Evolutionary conservation across 2,329 filamentous ascomycete species (phyloP).

Genomic region (Penicillium expansum): DNA sequence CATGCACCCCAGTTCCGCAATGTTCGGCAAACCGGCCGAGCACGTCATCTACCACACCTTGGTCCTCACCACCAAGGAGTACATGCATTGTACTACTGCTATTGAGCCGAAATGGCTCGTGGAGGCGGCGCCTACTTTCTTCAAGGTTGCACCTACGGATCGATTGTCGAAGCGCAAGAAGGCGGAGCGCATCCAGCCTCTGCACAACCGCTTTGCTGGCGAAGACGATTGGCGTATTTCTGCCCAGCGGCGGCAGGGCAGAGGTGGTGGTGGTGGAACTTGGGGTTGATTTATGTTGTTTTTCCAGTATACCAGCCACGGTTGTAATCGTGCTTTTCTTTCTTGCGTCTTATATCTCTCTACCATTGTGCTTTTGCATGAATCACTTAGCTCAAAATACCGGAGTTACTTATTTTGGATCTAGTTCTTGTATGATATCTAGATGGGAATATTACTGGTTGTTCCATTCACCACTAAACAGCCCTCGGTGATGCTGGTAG

Average conservation of each 20-base stretch:
- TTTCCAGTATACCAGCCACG: conserved; percentile 4
- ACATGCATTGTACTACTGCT: conserved; percentile 90
- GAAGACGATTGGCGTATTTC: conserved; percentile 95
- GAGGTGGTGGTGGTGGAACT: conserved; percentile 85
- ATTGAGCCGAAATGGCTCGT: conserved; percentile 96
- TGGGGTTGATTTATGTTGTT: conserved; percentile 59
- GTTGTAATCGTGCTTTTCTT: neutral
- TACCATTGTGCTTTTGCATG: neutral
- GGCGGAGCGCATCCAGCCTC: conserved; percentile 88
- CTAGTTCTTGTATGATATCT: neutral
- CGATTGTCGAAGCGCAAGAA: conserved; percentile 85
- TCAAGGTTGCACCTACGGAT: conserved; percentile 91
- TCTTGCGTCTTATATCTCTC: neutral
- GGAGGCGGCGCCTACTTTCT: conserved; percentile 96
- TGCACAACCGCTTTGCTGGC: conserved; percentile 87
- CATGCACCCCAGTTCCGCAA: conserved; percentile 83
- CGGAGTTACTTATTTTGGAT: neutral
- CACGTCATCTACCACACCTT: conserved; percentile 84
- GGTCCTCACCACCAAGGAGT: conserved; percentile 70
- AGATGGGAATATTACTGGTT: neutral
- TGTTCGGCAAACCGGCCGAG: conserved; percentile 94
- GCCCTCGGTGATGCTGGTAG: too few species aligned
- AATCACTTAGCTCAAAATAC: neutral
- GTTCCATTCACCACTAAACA: neutral
- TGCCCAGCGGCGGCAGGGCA: conserved; percentile 78